These are phyloP conservation scores for Nitzschia sp. DNA, from an alignment of 108 stramenopile genomes.

Conservation along the genomic window DNA sequence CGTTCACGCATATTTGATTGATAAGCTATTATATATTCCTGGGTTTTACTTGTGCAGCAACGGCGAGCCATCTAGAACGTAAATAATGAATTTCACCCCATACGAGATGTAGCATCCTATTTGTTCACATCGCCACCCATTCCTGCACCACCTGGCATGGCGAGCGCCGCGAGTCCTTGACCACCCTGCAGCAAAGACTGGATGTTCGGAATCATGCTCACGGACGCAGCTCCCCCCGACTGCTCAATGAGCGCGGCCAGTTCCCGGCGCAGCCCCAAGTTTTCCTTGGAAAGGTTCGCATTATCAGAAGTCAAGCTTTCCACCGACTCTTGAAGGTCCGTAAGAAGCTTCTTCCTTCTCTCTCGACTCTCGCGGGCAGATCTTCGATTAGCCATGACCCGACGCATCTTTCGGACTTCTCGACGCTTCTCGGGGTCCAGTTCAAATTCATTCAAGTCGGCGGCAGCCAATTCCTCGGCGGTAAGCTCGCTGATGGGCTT, in stretches of 20 bases:
- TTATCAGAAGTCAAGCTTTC: constrained; percentile 41
- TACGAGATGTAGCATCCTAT: no score
- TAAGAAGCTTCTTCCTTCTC: constrained; percentile 41
- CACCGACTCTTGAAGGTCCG: constrained; percentile 47
- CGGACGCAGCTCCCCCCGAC: constrained; percentile 27
- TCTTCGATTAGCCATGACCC: constrained; percentile 53
- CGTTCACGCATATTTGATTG: no score
- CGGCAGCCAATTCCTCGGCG: constrained; percentile 7
- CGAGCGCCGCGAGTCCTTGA: not conserved
- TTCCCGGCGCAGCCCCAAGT: constrained; percentile 31
- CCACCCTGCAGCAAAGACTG: constrained; percentile 22
- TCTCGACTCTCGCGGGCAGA: constrained; percentile 49
- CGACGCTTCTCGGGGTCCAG: constrained; percentile 40
- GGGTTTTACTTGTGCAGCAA: no score
- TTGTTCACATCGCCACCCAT: not conserved
- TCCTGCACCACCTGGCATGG: not conserved
- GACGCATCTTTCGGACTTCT: constrained; percentile 46
- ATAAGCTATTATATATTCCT: no score
- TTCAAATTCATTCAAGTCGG: constrained; percentile 27
- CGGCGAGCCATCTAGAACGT: no score
- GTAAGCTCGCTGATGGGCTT: constrained; percentile 10
- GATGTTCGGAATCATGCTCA: constrained; percentile 44
- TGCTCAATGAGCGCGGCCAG: constrained; percentile 34
- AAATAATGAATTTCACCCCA: no score
- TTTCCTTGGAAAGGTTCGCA: constrained; percentile 39